Evolutionary conservation across 2,329 filamentous ascomycete genomes (phyloP).

Genomic region (Colletotrichum neosansevieriae): DNA sequence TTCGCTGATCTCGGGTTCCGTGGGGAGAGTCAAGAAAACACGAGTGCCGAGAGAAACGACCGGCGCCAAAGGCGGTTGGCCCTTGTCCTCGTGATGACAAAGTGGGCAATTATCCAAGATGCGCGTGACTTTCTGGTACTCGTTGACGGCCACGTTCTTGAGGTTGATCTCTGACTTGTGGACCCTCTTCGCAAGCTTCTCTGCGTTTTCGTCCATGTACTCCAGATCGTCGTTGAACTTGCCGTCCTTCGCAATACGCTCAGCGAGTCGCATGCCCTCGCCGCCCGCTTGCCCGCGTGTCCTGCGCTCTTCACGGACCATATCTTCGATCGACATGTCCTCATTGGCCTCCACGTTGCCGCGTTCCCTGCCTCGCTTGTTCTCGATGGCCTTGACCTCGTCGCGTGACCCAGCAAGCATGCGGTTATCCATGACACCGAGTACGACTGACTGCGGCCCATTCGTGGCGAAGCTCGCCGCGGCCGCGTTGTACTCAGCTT

Average conservation of each 20-base stretch:
- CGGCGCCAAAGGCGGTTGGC: slow-evolving; percentile 82
- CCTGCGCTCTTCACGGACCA: slow-evolving; percentile 93
- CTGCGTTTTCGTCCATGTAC: slow-evolving; percentile 97
- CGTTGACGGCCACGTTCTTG: slow-evolving; percentile 86
- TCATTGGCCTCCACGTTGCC: slow-evolving; percentile 91
- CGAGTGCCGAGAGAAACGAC: slow-evolving; percentile 88
- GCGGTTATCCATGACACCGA: slow-evolving; percentile 90
- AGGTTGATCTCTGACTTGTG: slow-evolving; percentile 90
- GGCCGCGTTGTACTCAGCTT: slow-evolving; percentile 85
- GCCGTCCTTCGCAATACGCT: slow-evolving; percentile 91
- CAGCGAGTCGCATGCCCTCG: slow-evolving; percentile 85
- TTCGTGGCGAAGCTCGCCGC: slow-evolving; percentile 69
- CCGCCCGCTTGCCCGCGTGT: slow-evolving; percentile 82
- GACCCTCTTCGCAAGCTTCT: slow-evolving; percentile 86
- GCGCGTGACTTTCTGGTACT: slow-evolving; percentile 90
- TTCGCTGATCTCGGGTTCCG: slow-evolving; percentile 86
- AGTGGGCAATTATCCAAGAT: slow-evolving; percentile 90
- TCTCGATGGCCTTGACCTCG: slow-evolving; percentile 84
- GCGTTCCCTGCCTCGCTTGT: slow-evolving; percentile 84
- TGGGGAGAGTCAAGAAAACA: slow-evolving; percentile 88
- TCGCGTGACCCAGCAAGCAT: slow-evolving; percentile 80
- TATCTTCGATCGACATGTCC: slow-evolving; percentile 96
- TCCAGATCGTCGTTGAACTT: slow-evolving; percentile 95
- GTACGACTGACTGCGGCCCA: slow-evolving; percentile 78
- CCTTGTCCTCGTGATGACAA: slow-evolving; percentile 88